Base-by-base conservation (phyloP, 495 filamentous ascomycete species). In the Cercophora scortea region DNA sequence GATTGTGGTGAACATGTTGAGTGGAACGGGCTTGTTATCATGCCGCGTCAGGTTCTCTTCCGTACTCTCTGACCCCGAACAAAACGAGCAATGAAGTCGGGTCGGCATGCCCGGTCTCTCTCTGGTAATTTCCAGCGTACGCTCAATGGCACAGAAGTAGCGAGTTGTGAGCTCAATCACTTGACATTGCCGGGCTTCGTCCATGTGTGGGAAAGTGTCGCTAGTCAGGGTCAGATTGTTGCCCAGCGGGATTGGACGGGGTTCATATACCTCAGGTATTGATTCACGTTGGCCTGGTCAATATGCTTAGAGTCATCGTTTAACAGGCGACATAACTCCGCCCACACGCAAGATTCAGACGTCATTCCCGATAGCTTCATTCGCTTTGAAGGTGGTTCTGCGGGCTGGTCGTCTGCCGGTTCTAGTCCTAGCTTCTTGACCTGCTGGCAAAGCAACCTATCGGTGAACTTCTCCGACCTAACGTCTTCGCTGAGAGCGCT, bases 1-100 rank as follows among this genome's bases (percentile, higher is more conserved):
- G 33, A 95, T 66, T 12, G 70, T 70, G 17, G 70, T 62, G 49
- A 95, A 76, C 7, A 80, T 70, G 8, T 64, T 57, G 47, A 83
- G 73, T 17, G 80, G 58, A 3, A 47, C 18, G 6, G 50, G 39
- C 50, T 70, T 41, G 5, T 25, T 25, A 25, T 12, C 38, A 41
- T 12, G 12, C 11, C 2, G 12, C 18, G 41, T 13, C 3, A 16
- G 41, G 41, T 42, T 15, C 15, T 42, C 57, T 11, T 15, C 32
- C 12, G 19, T 25, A n/a, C 8, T 49, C 17, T 32, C 42, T 6
- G 38, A 51, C 18, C 35, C 32, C 13, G 52, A 56, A 48, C 65
- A 68, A 39, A 54, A 53, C 0, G 51, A 33, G 36, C 65, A 68
- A 17, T 58, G 42, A 32, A 64, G 61, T 4, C 13, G 34, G 7